Evolutionary conservation across 257 asterid species (phyloP), one percentile per base, ranked within the genome.

Genomic region (Solanum lycopersicoides): DNA sequence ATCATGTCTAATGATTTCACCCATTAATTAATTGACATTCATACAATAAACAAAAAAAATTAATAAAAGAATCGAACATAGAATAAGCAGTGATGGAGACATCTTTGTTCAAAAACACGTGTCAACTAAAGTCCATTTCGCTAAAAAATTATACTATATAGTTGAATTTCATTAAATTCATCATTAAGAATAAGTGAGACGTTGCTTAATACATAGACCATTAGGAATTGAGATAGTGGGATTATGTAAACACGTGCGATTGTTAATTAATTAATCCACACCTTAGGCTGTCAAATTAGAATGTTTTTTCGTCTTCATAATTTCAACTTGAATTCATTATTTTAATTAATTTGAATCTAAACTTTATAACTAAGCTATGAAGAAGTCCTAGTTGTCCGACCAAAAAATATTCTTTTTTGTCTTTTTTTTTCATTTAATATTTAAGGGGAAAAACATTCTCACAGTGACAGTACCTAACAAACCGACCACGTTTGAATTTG

Each of bases 371-470:
- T 82, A 80, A 30, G 69, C 76, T 41, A 32, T 56, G 71, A 73
- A 47, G 83, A 53, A 37, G 44, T 68, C 68, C 63, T 45, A 47
- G 90, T 34, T 86, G 87, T 84, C 84, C 72, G 73, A 35, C 94
- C 94, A 92, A 91, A 92, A 88, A 89, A 89, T 90, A 94, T 94
- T 91, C 94, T 83, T 76, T 93, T 86, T 86, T 20, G 90, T 87
- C 91, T 11, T 91, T 86, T 47, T 91, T 85, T 47, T 47, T 60
- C 13, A 9, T 23, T 47, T 88, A 56, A 74, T 37, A 83, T 79
- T 77, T 35, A 1, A 15, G 14, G 37, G 50, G 41, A 10, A 56
- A 83, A 66, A 87, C 56, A 72, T 88, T 88, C 23, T 11, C 23
- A 82, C 63, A 84, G 91, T 79, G 89, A 73, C 92, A 88, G 88